Percentiles rank a stretch among this genome's conserved stretches.
These are phyloP conservation scores for Phoma sp. DNA, from an alignment of 2,329 filamentous ascomycete species.

Conservation along the genomic window DNA sequence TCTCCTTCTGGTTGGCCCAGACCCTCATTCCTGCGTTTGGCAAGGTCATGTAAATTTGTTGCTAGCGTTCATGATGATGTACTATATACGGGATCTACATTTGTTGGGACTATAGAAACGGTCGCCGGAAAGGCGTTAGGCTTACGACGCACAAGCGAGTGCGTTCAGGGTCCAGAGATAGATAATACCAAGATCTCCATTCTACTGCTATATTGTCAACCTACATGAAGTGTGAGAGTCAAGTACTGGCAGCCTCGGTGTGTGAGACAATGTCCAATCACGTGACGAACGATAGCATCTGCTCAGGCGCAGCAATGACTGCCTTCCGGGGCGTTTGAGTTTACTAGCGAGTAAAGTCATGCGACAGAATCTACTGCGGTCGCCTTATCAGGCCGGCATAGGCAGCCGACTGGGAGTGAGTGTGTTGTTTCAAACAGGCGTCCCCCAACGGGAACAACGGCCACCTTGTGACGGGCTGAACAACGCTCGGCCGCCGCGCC, in stretches of 20 bases:
- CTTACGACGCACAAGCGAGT: constrained; percentile 21
- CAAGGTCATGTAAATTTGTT: constrained; percentile 62
- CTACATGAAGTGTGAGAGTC: background rate
- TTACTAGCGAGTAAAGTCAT: constrained; percentile 6
- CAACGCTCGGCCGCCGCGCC: constrained; percentile 19
- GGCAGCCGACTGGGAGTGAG: constrained; percentile 26
- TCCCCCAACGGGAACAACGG: constrained; percentile 25
- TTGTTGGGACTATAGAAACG: constrained; percentile 25
- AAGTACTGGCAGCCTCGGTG: background rate
- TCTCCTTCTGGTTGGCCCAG: constrained; percentile 99
- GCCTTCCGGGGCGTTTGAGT: background rate
- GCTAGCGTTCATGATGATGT: constrained; percentile 25
- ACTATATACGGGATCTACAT: constrained; percentile 33
- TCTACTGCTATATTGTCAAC: constrained; percentile 7
- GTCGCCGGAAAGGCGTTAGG: constrained; percentile 26
- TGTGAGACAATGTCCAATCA: background rate
- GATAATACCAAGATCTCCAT: constrained; percentile 33
- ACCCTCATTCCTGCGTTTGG: constrained; percentile 95
- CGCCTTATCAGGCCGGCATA: constrained; percentile 15
- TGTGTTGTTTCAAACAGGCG: constrained; percentile 28
- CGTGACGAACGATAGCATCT: constrained; percentile 10
- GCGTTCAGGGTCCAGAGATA: constrained; percentile 12
- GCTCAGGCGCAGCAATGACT: background rate
- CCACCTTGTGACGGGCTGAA: constrained; percentile 26
- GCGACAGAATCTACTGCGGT: constrained; percentile 20